Base-by-base conservation (phyloP, 2,329 filamentous ascomycete genomes). In the Lasiodiplodia citricola region DNA sequence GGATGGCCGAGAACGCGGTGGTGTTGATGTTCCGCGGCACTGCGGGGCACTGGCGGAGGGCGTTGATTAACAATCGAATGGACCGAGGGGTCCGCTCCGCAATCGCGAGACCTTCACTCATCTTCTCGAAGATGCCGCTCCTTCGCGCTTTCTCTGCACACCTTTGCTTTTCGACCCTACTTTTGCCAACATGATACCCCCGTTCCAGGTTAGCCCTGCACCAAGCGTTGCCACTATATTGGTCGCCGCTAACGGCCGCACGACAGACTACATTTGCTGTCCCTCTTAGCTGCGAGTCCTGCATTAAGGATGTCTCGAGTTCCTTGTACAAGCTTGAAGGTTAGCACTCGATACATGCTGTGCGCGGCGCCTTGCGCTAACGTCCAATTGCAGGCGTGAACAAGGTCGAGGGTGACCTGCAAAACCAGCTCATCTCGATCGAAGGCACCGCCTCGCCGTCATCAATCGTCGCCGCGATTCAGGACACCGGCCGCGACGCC, bases 401-500 rank as follows among this genome's bases (percentile, higher is more conserved):
- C 75, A 94, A 93, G 75, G 90, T 98, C 66, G 88, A 95, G 70
- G 93, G 91, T 73, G 92, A 92, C 78, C 85, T 98, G 63, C 86
- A 92, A 77, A 89, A 95, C 70, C 94, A 97, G 81, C 83, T 97
- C 56, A 88, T 98, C 41, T 89, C 91, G 18, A 88, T 97, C 50
- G 91, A 96, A 80, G 95, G 96, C 73, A 97, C 92, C 87, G 92
- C 93, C 73, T 89, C 96, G 23, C 96, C 96, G 18, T 97, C 94
- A 66, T 88, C 91, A 56, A 97, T 98, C 72, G 94, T 97, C 37
- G 85, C 90, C 71, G 92, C 95, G 8, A 97, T 98, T 72, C 92
- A 97, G 83, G 86, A 87, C 55, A 97, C 94, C 11, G 96, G 96
- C 65, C 89, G 94, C 76, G 95, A 98, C 87, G 95, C 95, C 56